Conservation (phyloP, 495 filamentous ascomycete genomes). For the Aspergillus nanangensis region DNA sequence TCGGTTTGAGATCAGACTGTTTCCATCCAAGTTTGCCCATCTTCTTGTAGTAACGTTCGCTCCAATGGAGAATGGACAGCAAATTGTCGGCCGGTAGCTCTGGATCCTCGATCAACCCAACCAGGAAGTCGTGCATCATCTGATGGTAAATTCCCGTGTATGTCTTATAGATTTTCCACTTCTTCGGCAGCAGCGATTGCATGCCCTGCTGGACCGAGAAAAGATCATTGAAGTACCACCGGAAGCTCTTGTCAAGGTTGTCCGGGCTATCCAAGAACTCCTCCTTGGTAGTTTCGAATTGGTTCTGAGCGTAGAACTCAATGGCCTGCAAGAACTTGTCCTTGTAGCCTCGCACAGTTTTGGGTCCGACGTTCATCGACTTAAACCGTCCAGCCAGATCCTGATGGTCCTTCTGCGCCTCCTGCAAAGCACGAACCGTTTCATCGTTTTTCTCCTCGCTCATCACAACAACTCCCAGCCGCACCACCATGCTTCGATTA, state of each 20-base stretch:
- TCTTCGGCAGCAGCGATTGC: conserved; percentile 84
- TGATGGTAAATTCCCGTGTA: conserved; percentile 87
- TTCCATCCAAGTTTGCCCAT: conserved; percentile 84
- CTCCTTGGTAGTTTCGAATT: conserved; percentile 70
- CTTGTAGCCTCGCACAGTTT: conserved; percentile 92
- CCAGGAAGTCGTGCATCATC: conserved; percentile 90
- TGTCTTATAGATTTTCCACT: conserved; percentile 93
- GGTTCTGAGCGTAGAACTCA: conserved; percentile 61
- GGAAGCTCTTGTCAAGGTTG: conserved; percentile 76
- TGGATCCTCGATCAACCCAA: conserved; percentile 74
- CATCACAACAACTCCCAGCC: conserved; percentile 85
- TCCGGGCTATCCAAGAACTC: conserved; percentile 78
- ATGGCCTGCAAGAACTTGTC: conserved; percentile 87
- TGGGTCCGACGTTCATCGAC: conserved; percentile 86
- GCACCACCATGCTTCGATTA: conserved; percentile 83
- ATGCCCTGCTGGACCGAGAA: conserved; percentile 89
- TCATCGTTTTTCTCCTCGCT: conserved; percentile 96
- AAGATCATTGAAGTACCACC: conserved; percentile 97
- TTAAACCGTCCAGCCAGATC: conserved; percentile 91
- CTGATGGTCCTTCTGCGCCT: conserved; percentile 90
- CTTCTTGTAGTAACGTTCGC: conserved; percentile 90
- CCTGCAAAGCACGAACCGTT: conserved; percentile 82
- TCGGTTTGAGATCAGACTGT: conserved; percentile 67
- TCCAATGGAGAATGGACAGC: conserved; percentile 90
- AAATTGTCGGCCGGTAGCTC: conserved; percentile 73